These are phyloP conservation scores for Aspergillus ellipticus DNA, from an alignment of 495 filamentous ascomycete genomes.

Conservation along the genomic window DNA sequence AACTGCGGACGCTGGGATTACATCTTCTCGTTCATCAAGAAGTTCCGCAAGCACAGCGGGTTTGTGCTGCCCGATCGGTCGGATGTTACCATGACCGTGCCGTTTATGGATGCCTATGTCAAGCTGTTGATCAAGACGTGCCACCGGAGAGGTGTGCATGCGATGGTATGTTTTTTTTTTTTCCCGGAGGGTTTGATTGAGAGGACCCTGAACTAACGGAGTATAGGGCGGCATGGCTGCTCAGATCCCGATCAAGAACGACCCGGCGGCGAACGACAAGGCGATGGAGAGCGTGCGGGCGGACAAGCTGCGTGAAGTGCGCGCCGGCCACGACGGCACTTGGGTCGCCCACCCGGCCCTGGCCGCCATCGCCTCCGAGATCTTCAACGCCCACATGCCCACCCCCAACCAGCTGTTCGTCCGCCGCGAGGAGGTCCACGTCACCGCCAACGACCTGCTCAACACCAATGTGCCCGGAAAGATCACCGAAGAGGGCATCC, in stretches of 20 bases:
- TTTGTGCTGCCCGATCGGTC: slow-evolving; percentile 93
- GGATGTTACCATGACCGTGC: slow-evolving; percentile 94
- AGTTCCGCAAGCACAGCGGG: slow-evolving; percentile 89
- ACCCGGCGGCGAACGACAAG: slow-evolving; percentile 25
- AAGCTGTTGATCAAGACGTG: slow-evolving; percentile 97
- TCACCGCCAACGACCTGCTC: slow-evolving; percentile 85
- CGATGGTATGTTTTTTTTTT: slow-evolving; percentile 57
- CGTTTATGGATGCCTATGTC: slow-evolving; percentile 98
- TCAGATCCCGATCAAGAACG: slow-evolving; percentile 97
- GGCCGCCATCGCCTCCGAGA: slow-evolving; percentile 79
- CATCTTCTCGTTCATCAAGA: slow-evolving; percentile 99
- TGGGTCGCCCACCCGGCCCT: slow-evolving; percentile 98
- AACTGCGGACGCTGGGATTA: slow-evolving; percentile 99
- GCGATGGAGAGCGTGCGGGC: slow-evolving; percentile 84
- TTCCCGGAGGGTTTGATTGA: neutral
- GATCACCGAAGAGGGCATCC: slow-evolving; percentile 93
- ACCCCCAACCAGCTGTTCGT: slow-evolving; percentile 95
- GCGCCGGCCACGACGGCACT: slow-evolving; percentile 91
- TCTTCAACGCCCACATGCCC: slow-evolving; percentile 99
- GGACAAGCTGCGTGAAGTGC: slow-evolving; percentile 95
- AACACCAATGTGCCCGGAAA: slow-evolving; percentile 98
- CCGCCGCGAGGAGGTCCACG: slow-evolving; percentile 83
- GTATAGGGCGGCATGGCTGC: slow-evolving; percentile 88
- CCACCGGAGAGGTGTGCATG: slow-evolving; percentile 91
- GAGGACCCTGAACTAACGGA: neutral